Conservation (phyloP, 2,329 filamentous ascomycete species). For the Aspergillus melleus region DNA sequence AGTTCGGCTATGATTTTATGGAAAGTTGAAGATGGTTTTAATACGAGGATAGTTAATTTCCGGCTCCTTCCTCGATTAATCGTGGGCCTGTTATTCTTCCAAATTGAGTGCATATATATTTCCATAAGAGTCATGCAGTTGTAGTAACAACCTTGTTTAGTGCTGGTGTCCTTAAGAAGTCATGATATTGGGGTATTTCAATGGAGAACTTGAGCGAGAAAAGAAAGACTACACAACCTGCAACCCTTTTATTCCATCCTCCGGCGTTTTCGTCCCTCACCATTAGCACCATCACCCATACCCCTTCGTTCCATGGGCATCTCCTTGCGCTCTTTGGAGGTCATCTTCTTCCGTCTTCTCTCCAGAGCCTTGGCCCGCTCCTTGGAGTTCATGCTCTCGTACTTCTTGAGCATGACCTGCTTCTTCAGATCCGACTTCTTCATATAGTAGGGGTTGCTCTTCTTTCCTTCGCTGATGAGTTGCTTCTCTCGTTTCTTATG, state of each 20-base stretch:
- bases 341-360: slow-evolving; percentile 84
- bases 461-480: slow-evolving; percentile 81
- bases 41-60: neutral
- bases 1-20: neutral
- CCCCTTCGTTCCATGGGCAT: slow-evolving; percentile 59
- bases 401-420: slow-evolving; percentile 74
- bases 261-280: slow-evolving; percentile 29
- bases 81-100: neutral
- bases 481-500: slow-evolving; percentile 84
- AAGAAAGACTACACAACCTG: neutral
- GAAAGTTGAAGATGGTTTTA: neutral
- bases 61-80: neutral
- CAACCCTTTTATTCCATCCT: slow-evolving; percentile 23
- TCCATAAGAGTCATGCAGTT: neutral
- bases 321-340: slow-evolving; percentile 78
- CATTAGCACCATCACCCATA: slow-evolving; percentile 22
- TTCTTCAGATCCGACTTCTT: slow-evolving; percentile 94
- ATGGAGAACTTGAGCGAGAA: neutral
- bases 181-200: neutral
- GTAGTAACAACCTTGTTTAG: neutral
- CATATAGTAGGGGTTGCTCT: slow-evolving; percentile 76
- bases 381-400: slow-evolving; percentile 78
- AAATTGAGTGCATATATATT: neutral
- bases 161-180: neutral
- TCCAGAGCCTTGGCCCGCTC: slow-evolving; percentile 84